phyloP scores from a whole-genome alignment of 257 asterid genomes.

The Solanum bulbocastanum region DNA sequence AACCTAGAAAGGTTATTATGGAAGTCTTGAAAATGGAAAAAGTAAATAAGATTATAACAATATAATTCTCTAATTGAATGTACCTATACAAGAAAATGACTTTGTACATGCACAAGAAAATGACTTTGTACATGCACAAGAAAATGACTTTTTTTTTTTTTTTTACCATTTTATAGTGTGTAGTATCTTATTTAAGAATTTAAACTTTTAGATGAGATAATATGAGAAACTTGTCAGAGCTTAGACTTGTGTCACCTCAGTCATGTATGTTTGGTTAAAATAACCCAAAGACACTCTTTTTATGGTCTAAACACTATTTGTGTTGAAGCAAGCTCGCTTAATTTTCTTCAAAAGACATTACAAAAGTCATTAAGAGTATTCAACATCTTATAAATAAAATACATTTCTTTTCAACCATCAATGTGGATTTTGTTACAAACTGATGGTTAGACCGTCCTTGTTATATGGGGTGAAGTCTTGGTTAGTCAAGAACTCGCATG shows the following conservation, averaged over 20 bases:
- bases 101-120: not conserved
- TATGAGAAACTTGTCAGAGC: not conserved
- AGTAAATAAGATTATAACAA: not conserved
- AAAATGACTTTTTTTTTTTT: too few species aligned
- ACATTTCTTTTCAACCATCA: not conserved
- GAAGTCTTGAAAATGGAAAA: not conserved
- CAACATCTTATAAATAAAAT: not conserved
- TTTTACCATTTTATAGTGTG: not conserved
- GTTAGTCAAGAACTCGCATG: fast-evolving
- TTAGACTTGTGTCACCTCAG: not conserved
- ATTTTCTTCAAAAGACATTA: not conserved
- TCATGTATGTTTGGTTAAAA: not conserved
- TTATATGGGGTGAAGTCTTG: fast-evolving
- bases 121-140: not conserved
- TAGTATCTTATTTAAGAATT: not conserved
- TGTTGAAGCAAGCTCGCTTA: not conserved
- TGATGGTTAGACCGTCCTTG: too few species aligned
- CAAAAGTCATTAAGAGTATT: not conserved
- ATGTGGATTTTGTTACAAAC: too few species aligned
- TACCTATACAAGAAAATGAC: not conserved
- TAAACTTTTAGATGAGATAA: not conserved
- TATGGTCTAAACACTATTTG: not conserved
- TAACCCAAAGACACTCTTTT: not conserved
- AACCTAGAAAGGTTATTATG: not conserved
- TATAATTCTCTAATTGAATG: not conserved